Evolutionary conservation across 1,284 basidiomycete genomes (phyloP).

Genomic region (Takashimella koratensis): DNA sequence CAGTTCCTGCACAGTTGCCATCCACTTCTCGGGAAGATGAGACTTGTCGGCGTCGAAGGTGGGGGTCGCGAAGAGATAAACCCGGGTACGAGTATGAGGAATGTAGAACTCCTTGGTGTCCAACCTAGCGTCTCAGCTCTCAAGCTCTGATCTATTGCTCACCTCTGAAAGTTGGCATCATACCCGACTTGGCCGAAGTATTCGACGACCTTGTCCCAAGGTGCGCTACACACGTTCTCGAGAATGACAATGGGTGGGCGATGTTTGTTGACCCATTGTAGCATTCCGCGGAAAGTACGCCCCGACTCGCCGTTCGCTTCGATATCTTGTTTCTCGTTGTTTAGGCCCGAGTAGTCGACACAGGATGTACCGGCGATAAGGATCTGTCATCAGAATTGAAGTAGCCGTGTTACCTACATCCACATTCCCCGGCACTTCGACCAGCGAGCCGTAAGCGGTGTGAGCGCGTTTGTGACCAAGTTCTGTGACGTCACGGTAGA

Average conservation of each 20-base stretch:
- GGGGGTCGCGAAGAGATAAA: conserved; percentile 68
- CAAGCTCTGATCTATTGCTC: conserved; percentile 5
- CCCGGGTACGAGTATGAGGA: conserved; percentile 86
- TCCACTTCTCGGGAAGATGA: conserved; percentile 67
- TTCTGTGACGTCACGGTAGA: conserved; percentile 93
- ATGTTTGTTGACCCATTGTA: conserved; percentile 84
- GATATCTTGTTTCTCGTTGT: conserved; percentile 87
- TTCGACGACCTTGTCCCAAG: conserved; percentile 72
- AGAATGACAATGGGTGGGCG: conserved; percentile 84
- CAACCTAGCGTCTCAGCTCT: conserved; percentile 49
- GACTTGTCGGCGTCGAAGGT: conserved; percentile 52
- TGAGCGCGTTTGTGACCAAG: conserved; percentile 73
- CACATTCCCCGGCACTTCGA: conserved; percentile 81
- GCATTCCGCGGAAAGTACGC: conserved; percentile 86
- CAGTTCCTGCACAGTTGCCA: conserved; percentile 61
- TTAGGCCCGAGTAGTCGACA: conserved; percentile 92
- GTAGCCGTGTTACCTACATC: no score
- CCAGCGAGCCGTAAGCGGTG: conserved; percentile 86
- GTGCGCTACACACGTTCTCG: conserved; percentile 90
- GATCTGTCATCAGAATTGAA: no score
- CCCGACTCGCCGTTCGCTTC: conserved; percentile 84
- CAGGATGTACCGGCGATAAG: conserved; percentile 91
- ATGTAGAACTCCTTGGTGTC: conserved; percentile 95
- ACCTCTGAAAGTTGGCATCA: conserved; percentile 64
- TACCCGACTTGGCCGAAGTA: conserved; percentile 76